These are phyloP conservation scores for Neurospora intermedia DNA, from an alignment of 495 filamentous ascomycete species.

Conservation along the genomic window DNA sequence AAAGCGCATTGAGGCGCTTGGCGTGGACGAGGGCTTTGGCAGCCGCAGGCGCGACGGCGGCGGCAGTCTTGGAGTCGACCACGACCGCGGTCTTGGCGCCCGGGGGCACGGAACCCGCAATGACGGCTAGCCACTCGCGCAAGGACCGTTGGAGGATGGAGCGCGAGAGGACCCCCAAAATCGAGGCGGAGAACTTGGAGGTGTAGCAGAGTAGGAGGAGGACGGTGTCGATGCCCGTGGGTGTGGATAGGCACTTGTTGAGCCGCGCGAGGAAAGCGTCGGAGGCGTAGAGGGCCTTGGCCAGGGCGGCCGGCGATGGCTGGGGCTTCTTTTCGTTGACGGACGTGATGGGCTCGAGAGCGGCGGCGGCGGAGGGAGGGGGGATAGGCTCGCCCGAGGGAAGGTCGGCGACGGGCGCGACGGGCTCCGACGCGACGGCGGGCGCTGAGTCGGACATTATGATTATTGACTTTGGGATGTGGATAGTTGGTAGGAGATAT, in stretches of 20 bases:
- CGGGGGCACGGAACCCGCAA: conserved; percentile 24
- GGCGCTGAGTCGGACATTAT: conserved; percentile 8
- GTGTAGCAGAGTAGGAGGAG: conserved; percentile 58
- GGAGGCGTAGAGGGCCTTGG: conserved; percentile 19
- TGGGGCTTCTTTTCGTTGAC: conserved; percentile 25
- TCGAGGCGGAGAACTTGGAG: conserved; percentile 35
- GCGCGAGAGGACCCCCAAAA: conserved; percentile 25
- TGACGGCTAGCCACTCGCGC: conserved; percentile 28
- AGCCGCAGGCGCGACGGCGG: conserved; percentile 17
- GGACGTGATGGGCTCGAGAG: conserved; percentile 21
- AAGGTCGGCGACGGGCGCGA: conserved; percentile 24
- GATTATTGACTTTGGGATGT: background rate
- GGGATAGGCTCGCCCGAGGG: conserved; percentile 28
- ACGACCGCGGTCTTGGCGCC: conserved; percentile 21
- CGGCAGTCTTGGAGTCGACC: conserved; percentile 16
- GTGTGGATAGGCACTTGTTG: conserved; percentile 46
- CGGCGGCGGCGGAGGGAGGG: conserved; percentile 12
- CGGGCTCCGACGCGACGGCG: conserved; percentile 1
- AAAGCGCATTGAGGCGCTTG: conserved; percentile 37
- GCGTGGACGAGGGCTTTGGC: conserved; percentile 32
- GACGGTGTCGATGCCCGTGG: conserved; percentile 49
- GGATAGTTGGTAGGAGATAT: background rate
- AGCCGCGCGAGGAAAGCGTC: conserved; percentile 42
- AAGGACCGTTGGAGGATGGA: conserved; percentile 29
- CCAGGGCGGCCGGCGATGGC: conserved; percentile 14